Evolutionary conservation across 1,139 yeast species (phyloP), one percentile per base, ranked within the genome.

Genomic region (Pichia sp.): DNA sequence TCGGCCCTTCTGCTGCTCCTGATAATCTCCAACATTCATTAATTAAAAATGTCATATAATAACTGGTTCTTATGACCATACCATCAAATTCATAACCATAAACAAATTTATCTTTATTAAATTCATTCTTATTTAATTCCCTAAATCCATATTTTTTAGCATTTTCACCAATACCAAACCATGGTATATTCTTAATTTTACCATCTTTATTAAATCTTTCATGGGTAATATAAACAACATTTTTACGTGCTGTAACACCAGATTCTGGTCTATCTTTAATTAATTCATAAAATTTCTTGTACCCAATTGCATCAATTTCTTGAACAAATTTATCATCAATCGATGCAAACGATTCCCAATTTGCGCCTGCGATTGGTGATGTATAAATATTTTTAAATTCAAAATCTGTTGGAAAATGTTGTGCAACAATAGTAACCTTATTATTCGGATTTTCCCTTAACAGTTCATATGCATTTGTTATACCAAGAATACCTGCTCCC

Each of bases 311-410:
- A 52, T 77, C 83, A 43, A 58, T 56, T n/a, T 58, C 52, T 51
- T 71, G 74, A 40, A 67, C 59, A 16, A 43, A 52, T 2, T 40
- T 46, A 34, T 72, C 73, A 4, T 64, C 64, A 1, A 53, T 47
- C 2, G 49, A 47, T 1, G 76, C 76, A 59, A 72, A 71, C 5
- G 76, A 69, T 37, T 66, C 68, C 77, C 78, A 83, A 62, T 84
- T 89, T 2, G 92, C 94, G 4, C 94, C 94, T 0, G 92, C 92
- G 81, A 85, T 80, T 6, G 82, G 78, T 0, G 87, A 80, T 4
- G 92, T 80, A 56, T 80, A 83, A 9, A 37, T 35, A 12, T 42
- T 42, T 8, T 63, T 63, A 34, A 66, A 59, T 40, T 68, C 62
- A 39, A 66, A 70, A 54, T 76, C 80, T 16, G 74, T 70, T 20